phyloP scores from a whole-genome alignment of 371 early-diverging fungal species.

The Rhizomucor pusillus region DNA sequence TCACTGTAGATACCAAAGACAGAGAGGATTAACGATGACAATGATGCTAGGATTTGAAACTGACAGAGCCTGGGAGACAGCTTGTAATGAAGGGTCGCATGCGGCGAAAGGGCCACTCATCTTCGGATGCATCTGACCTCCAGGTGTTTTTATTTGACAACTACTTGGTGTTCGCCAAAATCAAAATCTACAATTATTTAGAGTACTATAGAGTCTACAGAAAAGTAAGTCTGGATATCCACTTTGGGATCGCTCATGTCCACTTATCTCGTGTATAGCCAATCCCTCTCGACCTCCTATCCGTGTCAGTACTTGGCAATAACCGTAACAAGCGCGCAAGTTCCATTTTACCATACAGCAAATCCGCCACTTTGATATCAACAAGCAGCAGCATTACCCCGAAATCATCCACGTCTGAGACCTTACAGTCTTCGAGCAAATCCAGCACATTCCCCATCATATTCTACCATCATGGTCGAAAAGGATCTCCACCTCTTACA shows the following conservation, averaged over 20 bases:
- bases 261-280: constrained; percentile 5
- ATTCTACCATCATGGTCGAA: constrained; percentile 76
- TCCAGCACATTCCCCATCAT: constrained; percentile 67
- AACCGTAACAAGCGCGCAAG: constrained; percentile 28
- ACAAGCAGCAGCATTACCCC: constrained; percentile 21
- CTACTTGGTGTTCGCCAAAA: constrained; percentile 77
- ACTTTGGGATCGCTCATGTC: no score
- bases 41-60: constrained; percentile 59
- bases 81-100: constrained; percentile 81
- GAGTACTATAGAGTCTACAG: constrained; percentile 35
- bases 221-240: constrained; percentile 30
- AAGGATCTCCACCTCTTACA: constrained; percentile 60
- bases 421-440: constrained; percentile 70
- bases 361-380: constrained; percentile 23
- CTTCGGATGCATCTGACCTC: constrained; percentile 64
- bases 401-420: constrained; percentile 15
- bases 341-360: constrained; percentile 34
- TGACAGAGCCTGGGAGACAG: constrained; percentile 71
- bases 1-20: neutral
- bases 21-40: constrained; percentile 10
- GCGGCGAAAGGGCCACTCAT: constrained; percentile 61
- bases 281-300: constrained; percentile 21
- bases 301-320: constrained; percentile 15
- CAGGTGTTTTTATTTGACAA: constrained; percentile 88
- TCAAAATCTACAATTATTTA: constrained; percentile 30